phyloP scores from a whole-genome alignment of 768 basidiomycete genomes.

The Rhizopogon salebrosus region DNA sequence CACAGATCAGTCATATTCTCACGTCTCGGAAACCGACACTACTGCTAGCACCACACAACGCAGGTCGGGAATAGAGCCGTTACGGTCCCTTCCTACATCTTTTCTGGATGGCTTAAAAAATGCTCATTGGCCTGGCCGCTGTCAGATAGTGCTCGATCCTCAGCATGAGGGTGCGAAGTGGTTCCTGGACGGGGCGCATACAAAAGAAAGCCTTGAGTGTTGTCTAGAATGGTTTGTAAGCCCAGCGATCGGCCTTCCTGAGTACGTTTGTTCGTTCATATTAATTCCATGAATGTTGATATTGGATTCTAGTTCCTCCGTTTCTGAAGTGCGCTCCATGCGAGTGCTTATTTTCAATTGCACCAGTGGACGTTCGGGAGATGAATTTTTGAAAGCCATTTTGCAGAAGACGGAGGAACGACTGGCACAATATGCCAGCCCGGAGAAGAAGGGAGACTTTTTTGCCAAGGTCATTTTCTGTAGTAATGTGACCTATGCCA shows the following conservation, averaged over 20 bases:
- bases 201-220: slow-evolving; percentile 80
- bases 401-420: slow-evolving; percentile 45
- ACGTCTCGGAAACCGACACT: not conserved
- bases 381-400: slow-evolving; percentile 60
- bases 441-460: slow-evolving; percentile 39
- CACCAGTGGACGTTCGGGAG: slow-evolving; percentile 82
- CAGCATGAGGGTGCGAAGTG: slow-evolving; percentile 51
- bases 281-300: slow-evolving; percentile 4
- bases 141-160: slow-evolving; percentile 76
- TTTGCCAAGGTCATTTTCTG: slow-evolving; percentile 93
- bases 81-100: slow-evolving; percentile 36
- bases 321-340: slow-evolving; percentile 19
- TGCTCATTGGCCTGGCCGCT: slow-evolving; percentile 91
- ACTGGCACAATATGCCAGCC: slow-evolving; percentile 35
- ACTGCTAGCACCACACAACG: not conserved
- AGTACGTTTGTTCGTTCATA: slow-evolving; percentile 12
- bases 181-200: slow-evolving; percentile 97
- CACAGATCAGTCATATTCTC: slow-evolving; percentile 13
- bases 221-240: slow-evolving; percentile 87
- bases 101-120: slow-evolving; percentile 61
- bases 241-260: slow-evolving; percentile 46
- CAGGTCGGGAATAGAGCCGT: slow-evolving; percentile 3
- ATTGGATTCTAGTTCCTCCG: not conserved
- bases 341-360: slow-evolving; percentile 92
- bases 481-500: slow-evolving; percentile 90